Evolutionary conservation across 1,284 basidiomycete genomes (phyloP), one percentile per base, ranked within the genome.

Genomic region (Ceratobasidium sp.): DNA sequence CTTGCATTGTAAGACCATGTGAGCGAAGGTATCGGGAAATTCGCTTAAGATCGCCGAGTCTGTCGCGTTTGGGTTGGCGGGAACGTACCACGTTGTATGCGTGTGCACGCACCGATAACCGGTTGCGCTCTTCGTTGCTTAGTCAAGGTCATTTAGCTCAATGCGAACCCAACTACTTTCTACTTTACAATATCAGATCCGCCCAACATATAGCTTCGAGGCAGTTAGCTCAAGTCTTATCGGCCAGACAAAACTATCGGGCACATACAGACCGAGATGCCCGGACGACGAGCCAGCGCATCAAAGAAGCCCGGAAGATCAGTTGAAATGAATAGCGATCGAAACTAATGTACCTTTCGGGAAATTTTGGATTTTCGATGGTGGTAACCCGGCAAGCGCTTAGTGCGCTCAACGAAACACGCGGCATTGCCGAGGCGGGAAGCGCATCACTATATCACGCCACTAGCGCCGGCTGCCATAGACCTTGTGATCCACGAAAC

Each of bases 401-500:
- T 54, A 54, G 52, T 5, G 52, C 52, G 52, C 52, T 20, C n/a
- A 54, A 54, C 52, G 52, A 54, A 54, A 54, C 52, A 54, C 52
- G 52, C 52, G 52, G 52, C 52, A 23, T 20, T 54, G 52, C 52
- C 52, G 52, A 54, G n/a, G 52, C 52, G 52, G n/a, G 52, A 54
- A 54, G 52, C 52, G 52, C 52, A 23, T 46, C 44, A 46, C 44
- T 7, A 46, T 46, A 46, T 13, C 44, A 46, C 44, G 44, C 44
- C 44, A 13, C 44, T 46, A 6, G 44, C 44, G 44, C 44, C 13
- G 44, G 44, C n/a, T n/a, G n/a, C n/a, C 46, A 48, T 17, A 48
- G 17, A 17, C 46, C 52, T 54, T 20, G 52, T 54, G 52, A 23
- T 54, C n/a, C 17, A 4, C n/a, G n/a, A 20, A 5, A 5, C n/a